Base-by-base conservation (phyloP, 768 basidiomycete species). In the Mycena alexandri region DNA sequence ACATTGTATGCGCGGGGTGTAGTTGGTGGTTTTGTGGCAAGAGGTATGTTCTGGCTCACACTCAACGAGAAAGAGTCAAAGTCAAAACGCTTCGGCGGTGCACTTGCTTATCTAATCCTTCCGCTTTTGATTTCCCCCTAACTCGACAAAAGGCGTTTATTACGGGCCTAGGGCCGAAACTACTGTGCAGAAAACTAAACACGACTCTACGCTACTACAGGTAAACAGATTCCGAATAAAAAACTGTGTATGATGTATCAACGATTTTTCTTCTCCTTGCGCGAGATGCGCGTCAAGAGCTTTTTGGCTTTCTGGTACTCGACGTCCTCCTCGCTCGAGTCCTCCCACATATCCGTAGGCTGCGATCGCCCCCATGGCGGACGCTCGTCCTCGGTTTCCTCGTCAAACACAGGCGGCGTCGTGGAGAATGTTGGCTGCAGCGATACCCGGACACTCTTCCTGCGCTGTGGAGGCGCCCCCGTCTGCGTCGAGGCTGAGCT, bases 371-470 rank as follows among this genome's bases (percentile, higher is more conserved):
- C 61, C 74, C 73, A 74, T 12, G 75, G 74, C 50, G 71, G 71
- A 63, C 64, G 60, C 22, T 78, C 83, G 9, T 87, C 85, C 62
- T 90, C 84, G 25, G 54, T 55, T 86, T 86, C 51, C 85, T 75
- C 60, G 44, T 67, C 62, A 29, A 64, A 55, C 42, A 88, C 89
- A 43, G 90, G 91, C 10, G 93, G 91, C 1, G 92, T 85, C 0
- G 88, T 79, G 8, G 91, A 91, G 75, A 91, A 93, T 38, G 91
- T 92, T 12, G 93, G 93, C 48, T 89, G 85, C 42, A 94, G 76
- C 33, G 91, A 92, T 57, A 95, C 89, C 9, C 93, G 82, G 38
- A 95, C 93, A 72, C 92, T 93, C 79, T 94, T 94, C 70, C 85
- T 76, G 57, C 85, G 77, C 60, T 77, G 76, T 10, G 81, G 75